Conservation (phyloP, 768 basidiomycete species). For the Phylloporus sp. region DNA sequence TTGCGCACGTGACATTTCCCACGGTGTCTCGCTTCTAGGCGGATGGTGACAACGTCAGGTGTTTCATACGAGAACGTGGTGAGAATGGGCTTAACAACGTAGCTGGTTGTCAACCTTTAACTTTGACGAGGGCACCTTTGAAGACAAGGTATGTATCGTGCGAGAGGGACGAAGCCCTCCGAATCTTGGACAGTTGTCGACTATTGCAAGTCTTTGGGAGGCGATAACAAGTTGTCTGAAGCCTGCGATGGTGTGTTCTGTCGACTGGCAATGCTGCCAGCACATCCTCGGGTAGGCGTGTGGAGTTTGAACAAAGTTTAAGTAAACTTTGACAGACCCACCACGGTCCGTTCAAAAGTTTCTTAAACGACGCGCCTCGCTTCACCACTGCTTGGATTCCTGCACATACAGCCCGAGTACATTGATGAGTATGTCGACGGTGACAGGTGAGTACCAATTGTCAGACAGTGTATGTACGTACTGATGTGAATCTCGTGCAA, state of each 20-base stretch:
- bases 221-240: too few relatives aligned
- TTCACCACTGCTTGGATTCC: not conserved
- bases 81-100: too few relatives aligned
- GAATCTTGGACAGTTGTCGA: too few relatives aligned
- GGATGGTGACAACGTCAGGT: too few relatives aligned
- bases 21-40: too few relatives aligned
- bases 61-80: too few relatives aligned
- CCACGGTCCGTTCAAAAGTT: not conserved
- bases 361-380: not conserved
- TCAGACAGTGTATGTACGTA: not conserved
- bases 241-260: not conserved
- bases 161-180: too few relatives aligned
- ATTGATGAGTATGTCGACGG: not conserved
- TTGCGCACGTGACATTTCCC: slow-evolving; percentile 8
- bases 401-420: not conserved
- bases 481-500: not conserved
- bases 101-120: too few relatives aligned
- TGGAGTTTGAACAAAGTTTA: not conserved
- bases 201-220: not conserved
- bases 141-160: too few relatives aligned
- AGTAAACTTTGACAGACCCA: not conserved
- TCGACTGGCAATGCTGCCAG: too few relatives aligned
- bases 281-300: not conserved
- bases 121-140: too few relatives aligned
- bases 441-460: not conserved